Percentiles rank a stretch among this genome's conserved stretches.
Evolutionary conservation across 352 stramenopile species (phyloP).

Genomic region (Thraustochytrium sp.): DNA sequence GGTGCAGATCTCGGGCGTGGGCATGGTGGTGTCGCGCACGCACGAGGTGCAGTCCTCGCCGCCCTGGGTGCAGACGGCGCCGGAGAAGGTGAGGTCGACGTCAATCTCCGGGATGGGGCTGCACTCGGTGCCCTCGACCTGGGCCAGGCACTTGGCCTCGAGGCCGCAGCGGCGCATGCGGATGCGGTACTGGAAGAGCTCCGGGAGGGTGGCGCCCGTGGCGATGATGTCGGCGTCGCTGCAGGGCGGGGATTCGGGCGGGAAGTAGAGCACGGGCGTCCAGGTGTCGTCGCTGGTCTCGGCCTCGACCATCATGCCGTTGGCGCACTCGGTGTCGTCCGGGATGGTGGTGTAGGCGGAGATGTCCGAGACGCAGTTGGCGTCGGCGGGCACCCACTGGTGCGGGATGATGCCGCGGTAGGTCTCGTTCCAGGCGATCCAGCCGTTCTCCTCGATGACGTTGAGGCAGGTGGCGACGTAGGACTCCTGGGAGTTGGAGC

Average conservation of each 20-base stretch:
- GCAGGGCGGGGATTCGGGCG: not conserved
- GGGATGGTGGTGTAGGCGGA: not conserved
- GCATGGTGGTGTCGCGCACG: not conserved
- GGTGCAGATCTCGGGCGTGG: not conserved
- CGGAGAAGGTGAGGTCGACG: not conserved
- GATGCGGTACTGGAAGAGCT: not conserved
- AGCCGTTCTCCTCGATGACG: not conserved
- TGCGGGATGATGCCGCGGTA: not conserved
- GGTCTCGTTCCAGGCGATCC: not conserved
- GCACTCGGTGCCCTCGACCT: not conserved
- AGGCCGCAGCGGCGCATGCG: not conserved
- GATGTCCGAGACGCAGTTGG: not conserved
- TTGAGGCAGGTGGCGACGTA: not conserved
- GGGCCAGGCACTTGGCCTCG: not conserved
- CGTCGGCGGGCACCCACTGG: too few relatives aligned
- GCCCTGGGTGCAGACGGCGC: not conserved
- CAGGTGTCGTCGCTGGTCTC: too few relatives aligned
- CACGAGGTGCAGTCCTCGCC: not conserved
- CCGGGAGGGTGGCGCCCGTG: not conserved
- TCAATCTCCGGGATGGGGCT: not conserved
- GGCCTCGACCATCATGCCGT: too few relatives aligned
- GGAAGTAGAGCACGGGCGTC: not conserved
- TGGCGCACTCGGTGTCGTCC: too few relatives aligned
- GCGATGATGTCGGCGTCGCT: not conserved
- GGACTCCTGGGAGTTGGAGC: not conserved